These are phyloP conservation scores for Cladosporium sp. DNA, from an alignment of 2,329 filamentous ascomycete species.

Conservation along the genomic window DNA sequence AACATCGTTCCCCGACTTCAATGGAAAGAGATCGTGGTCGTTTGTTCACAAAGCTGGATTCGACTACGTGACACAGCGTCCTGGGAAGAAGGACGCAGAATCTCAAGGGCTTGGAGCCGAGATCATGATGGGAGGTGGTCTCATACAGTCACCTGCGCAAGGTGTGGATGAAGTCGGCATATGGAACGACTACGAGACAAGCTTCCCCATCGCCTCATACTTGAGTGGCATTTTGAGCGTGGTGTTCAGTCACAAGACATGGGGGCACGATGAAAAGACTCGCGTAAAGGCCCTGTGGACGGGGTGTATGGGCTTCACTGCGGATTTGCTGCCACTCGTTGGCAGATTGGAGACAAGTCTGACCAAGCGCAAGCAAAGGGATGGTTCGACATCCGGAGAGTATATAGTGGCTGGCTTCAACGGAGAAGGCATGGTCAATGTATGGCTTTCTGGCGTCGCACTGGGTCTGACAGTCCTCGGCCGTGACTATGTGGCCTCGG, in stretches of 20 bases:
- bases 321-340: constrained; percentile 1
- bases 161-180: constrained; percentile 13
- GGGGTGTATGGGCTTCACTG: constrained; percentile 17
- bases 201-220: neutral
- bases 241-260: neutral
- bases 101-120: neutral
- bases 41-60: constrained; percentile 12
- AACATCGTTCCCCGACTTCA: neutral
- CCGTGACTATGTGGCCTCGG: neutral
- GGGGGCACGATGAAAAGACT: constrained; percentile 10
- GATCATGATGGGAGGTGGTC: constrained; percentile 17
- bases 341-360: constrained; percentile 17
- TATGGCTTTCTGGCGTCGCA: constrained; percentile 20
- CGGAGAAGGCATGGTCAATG: constrained; percentile 21
- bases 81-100: neutral
- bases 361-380: constrained; percentile 11
- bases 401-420: constrained; percentile 21
- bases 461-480: constrained; percentile 20
- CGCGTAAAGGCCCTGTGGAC: constrained; percentile 17
- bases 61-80: constrained; percentile 18
- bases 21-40: constrained; percentile 13
- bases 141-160: constrained; percentile 13
- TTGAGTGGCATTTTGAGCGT: constrained; percentile 14
- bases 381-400: constrained; percentile 3
- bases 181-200: constrained; percentile 8